Base-by-base conservation (phyloP, 202 grass and related monocot genomes). In the Carex arenaria region DNA sequence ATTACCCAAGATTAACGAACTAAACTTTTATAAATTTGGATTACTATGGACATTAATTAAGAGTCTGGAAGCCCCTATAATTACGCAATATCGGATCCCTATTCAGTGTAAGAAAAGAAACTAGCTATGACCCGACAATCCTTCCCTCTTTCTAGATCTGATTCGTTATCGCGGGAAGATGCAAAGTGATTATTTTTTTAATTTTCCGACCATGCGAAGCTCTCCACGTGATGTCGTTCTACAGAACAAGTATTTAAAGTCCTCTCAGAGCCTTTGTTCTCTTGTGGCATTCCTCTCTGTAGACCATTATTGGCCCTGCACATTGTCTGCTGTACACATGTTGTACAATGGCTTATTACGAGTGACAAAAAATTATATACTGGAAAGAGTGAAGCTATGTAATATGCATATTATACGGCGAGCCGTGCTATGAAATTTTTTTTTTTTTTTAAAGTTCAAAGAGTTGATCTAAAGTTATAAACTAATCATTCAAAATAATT, bases 151-250 rank as follows among this genome's bases (percentile, higher is more conserved):
- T 77, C 14, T 77, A 77, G 73, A 77, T 77, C 73, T 77, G 52
- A 77, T 77, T 77, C 72, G 51, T 77, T 77, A 77, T 77, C 22
- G 51, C 26, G 72, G 51, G 49, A 75, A 55, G 47, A 32, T 75
- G 49, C 20, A 1, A 75, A 10, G 38, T 40, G 38, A 40, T 40
- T 4, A 10, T 53, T 75, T 75, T 75, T 31, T 75, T 31, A 62
- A 10, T 9, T 10, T 45, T 45, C 42, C 32, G 79, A 82, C 62
- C 57, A 67, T 51, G 61, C 17, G 61, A 67, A 82, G 80, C 80
- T 82, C 80, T 67, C 20, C 80, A 82, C 62, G 80, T 82, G 80
- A 82, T 67, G 43, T 82, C 17, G 12, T 76, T 52, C 32, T 66
- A 66, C 42, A 51, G 12, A 82, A 32, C n/a, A 23, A 19, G 19